Evolutionary conservation across 2,329 filamentous ascomycete genomes (phyloP), one percentile per base, ranked within the genome.

Genomic region (Cordyceps tenuipes): DNA sequence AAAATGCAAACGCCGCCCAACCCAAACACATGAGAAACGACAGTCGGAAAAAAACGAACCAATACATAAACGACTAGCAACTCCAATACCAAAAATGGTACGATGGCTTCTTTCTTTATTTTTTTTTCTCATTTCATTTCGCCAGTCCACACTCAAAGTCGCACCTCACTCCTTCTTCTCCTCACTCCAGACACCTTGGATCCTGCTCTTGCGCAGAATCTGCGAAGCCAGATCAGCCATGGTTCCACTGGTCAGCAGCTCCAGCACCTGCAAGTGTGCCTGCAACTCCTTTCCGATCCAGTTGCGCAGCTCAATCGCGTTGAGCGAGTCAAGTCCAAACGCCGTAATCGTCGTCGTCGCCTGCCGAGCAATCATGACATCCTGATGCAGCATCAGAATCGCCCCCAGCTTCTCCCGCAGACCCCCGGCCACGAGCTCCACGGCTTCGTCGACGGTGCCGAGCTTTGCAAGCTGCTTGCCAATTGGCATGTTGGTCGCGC

Each of bases 261-360:
- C 80, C 61, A 83, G 67, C 0, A 83, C 79, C 68, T 82, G 78
- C 64, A 82, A 64, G 57, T 76, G 80, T 1, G 76, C 74, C 66
- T 80, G 73, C 63, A 80, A 74, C 67, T 79, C 77, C 60, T 77
- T 74, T 15, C 75, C 76, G 57, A 80, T 77, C 71, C 76, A 80
- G 68, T 79, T 80, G 21, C 78, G 75, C 57, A 80, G 71, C 68
- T 79, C 77, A 52, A 79, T 78, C 0, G 77, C 77, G 17, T 79
- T 75, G 5, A 81, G 72, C 3, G 77, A 79, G 67, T 80, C 78
- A 9, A 80, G 71, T 0, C 70, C 69, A 56, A 67, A 68, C 3
- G 65, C 64, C 8, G 64, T 64, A 9, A 71, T 66, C 3, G 66
- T 63, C 13, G 64, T 66, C 7, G 60, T 63, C 15, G 54, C 62